Conservation (phyloP, 192 early-diverging fungal genomes). For the Linderina pennispora region DNA sequence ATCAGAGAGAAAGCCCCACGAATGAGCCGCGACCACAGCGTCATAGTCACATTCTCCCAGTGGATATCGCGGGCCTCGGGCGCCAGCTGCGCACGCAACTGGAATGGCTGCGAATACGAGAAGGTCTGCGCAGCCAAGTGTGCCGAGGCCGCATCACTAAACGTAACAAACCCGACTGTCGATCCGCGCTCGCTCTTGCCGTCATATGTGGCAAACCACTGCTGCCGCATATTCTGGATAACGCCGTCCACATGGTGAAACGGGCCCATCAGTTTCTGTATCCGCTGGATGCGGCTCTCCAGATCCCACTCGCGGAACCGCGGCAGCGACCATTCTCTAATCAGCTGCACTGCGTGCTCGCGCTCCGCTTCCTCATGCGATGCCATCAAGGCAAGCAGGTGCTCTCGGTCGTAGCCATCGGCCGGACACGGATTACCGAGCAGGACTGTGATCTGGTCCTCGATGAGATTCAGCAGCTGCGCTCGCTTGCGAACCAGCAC, state of each 20-base stretch:
- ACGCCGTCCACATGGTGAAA: conserved; percentile 58
- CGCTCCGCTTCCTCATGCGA: conserved; percentile 2
- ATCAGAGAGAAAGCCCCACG: conserved; percentile 30
- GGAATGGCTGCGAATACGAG: conserved; percentile 35
- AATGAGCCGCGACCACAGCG: conserved; percentile 10
- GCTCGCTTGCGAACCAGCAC: conserved; percentile 52
- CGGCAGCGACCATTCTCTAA: conserved; percentile 29
- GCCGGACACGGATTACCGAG: conserved; percentile 67
- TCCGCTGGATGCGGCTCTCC: conserved; percentile 32
- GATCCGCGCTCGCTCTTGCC: conserved; percentile 31
- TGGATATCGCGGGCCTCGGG: conserved; percentile 43
- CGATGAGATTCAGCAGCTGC: conserved; percentile 49
- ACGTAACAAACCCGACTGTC: conserved; percentile 40
- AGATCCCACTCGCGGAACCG: conserved; percentile 7
- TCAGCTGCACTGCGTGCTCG: conserved; percentile 6
- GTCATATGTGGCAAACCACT: conserved; percentile 36
- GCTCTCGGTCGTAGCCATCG: conserved; percentile 56
- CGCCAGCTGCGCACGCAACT: conserved; percentile 35
- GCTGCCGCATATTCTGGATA: conserved; percentile 32
- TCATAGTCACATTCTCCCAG: conserved; percentile 38
- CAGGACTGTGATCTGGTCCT: conserved; percentile 47
- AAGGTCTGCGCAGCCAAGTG: conserved; percentile 44
- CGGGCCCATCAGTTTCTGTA: conserved; percentile 46
- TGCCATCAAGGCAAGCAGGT: conserved; percentile 9
- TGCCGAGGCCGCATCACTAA: conserved; percentile 25